These are phyloP conservation scores for Dichomitus squalens DNA, from an alignment of 1,284 basidiomycete genomes.

Conservation along the genomic window DNA sequence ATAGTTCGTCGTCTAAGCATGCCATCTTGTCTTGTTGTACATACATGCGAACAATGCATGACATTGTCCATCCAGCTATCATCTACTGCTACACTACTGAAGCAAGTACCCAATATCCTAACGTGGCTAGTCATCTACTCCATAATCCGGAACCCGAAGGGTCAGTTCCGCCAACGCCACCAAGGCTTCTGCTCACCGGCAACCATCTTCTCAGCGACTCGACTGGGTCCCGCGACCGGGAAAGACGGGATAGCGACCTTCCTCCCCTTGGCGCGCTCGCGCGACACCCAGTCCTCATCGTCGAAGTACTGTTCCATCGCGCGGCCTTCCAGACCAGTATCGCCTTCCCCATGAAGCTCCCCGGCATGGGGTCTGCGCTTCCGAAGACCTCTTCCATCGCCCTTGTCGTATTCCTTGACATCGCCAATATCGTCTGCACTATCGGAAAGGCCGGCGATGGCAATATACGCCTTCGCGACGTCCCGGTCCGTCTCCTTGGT, in stretches of 20 bases:
- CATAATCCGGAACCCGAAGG: not conserved
- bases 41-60: not conserved
- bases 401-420: constrained; percentile 34
- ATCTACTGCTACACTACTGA: not conserved
- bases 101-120: not conserved
- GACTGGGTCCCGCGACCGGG: constrained; percentile 11
- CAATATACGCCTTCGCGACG: constrained; percentile 67
- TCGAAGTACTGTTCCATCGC: constrained; percentile 65
- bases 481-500: constrained; percentile 71
- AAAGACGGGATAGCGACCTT: constrained; percentile 28
- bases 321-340: constrained; percentile 41
- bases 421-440: constrained; percentile 29
- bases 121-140: not conserved
- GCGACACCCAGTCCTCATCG: constrained; percentile 67
- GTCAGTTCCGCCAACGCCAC: constrained; percentile 21
- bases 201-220: not conserved
- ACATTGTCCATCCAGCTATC: not conserved
- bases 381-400: constrained; percentile 20
- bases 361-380: constrained; percentile 15
- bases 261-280: constrained; percentile 35
- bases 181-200: constrained; percentile 14
- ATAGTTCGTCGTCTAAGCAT: not conserved
- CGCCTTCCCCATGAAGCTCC: not conserved
- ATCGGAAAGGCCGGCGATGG: constrained; percentile 48
- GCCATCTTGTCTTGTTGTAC: not conserved